Evolutionary conservation across 2,329 filamentous ascomycete species (phyloP), one percentile per base, ranked within the genome.

Genomic region (Bipolaris gigantea): DNA sequence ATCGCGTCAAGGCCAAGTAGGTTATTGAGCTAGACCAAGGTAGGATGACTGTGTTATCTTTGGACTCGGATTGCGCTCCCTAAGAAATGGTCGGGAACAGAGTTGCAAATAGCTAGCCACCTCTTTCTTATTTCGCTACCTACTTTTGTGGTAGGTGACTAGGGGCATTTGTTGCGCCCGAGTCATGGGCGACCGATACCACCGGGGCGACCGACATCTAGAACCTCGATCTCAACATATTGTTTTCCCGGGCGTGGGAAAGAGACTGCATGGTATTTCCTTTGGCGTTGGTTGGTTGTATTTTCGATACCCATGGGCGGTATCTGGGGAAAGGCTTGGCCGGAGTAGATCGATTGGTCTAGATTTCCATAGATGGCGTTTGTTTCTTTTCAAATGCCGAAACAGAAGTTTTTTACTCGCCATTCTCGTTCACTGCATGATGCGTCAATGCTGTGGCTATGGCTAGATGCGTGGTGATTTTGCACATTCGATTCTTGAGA

Each of bases 291-390:
- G 25, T 42, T 21, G 9, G n/a, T 45, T 25, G 43, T 50, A 9
- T 53, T 50, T 27, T 39, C 16, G 34, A 53, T 44, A 40, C 45
- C 38, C 46, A 16, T 40, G 35, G 13, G 19, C 32, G 25, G 21
- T 21, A 25, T 21, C 19, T 23, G 27, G 1, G n/a, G 19, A n/a
- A 13, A 3, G 10, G 27, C 36, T 48, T 18, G 9, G 5, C 21
- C 5, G 18, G 27, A n/a, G 21, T 35, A 19, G 35, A 36, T 32
- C 8, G 23, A 3, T 21, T 8, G 30, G 18, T 15, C 25, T 40
- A 19, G 32, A 46, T 46, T 46, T 25, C 10, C 21, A 46, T 35
- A 18, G 33, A 36, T 15, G 21, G 21, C 9, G 39, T 18, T 30
- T 8, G n/a, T 34, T 34, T 19, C 16, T 41, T 49, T 19, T 16